These are phyloP conservation scores for Miscanthus lutarioriparius DNA, from an alignment of 176 grass and related monocot genomes.

Conservation along the genomic window DNA sequence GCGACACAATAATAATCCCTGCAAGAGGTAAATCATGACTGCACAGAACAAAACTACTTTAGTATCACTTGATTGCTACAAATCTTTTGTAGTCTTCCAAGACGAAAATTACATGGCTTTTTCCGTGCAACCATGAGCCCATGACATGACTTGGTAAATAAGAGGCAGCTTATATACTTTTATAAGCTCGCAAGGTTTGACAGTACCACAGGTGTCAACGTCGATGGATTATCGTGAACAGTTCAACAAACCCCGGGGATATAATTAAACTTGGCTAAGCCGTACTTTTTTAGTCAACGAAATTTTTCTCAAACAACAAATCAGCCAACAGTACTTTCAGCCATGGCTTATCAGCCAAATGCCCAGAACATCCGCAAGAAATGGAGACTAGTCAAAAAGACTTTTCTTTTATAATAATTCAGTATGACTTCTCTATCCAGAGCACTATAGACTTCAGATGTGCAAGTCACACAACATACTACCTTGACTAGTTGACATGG, in stretches of 20 bases:
- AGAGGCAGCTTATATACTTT: constrained; percentile 26
- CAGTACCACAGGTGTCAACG: not conserved
- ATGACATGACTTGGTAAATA: constrained; percentile 40
- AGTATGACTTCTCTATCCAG: constrained; percentile 2
- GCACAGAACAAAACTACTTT: constrained; percentile 9
- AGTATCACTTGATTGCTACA: not conserved
- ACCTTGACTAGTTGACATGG: not conserved
- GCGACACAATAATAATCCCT: constrained; percentile 16
- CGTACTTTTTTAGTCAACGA: too few species aligned
- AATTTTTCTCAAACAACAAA: too few species aligned
- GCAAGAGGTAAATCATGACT: not conserved
- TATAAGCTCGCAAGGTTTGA: constrained; percentile 32
- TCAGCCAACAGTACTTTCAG: too few species aligned
- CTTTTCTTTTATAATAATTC: constrained; percentile 10
- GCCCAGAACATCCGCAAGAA: not conserved
- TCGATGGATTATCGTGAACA: constrained; percentile 15
- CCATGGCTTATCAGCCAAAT: too few species aligned
- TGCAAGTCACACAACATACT: not conserved
- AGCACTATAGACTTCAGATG: not conserved
- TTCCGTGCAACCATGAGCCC: not conserved
- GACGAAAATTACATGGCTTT: constrained; percentile 3
- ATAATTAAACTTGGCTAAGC: too few species aligned
- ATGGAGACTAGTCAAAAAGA: constrained; percentile 7
- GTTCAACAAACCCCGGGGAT: not conserved
- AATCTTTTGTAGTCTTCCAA: not conserved